phyloP scores from a whole-genome alignment of 1,284 basidiomycete species.

The Boletellus deceptivus region DNA sequence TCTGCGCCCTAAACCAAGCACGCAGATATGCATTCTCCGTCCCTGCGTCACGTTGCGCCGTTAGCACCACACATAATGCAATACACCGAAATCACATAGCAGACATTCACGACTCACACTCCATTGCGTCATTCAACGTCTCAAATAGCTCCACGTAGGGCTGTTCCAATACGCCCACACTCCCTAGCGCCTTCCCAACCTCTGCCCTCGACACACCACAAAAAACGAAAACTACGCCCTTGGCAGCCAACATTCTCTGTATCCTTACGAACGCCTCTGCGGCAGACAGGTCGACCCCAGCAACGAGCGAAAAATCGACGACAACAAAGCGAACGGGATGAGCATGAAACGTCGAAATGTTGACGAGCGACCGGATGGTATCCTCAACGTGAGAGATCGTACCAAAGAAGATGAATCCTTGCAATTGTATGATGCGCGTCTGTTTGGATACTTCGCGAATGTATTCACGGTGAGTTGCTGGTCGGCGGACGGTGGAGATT shows the following conservation, averaged over 20 bases:
- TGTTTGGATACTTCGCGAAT: constrained; percentile 90
- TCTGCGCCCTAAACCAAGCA: constrained; percentile 70
- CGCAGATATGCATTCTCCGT: constrained; percentile 85
- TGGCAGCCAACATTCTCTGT: constrained; percentile 77
- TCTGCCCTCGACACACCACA: constrained; percentile 74
- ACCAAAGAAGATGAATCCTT: constrained; percentile 96
- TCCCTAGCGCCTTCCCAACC: constrained; percentile 69
- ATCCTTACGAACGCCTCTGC: constrained; percentile 95
- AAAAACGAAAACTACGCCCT: constrained; percentile 82
- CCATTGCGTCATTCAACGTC: constrained; percentile 87
- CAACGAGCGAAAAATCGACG: constrained; percentile 83
- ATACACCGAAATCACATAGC: background rate
- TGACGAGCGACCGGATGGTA: constrained; percentile 71
- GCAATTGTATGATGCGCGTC: constrained; percentile 86
- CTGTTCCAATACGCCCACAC: constrained; percentile 74
- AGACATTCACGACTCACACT: constrained; percentile 59
- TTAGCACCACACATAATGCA: constrained; percentile 13
- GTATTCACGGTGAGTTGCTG: constrained; percentile 85
- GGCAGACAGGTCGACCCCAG: constrained; percentile 91
- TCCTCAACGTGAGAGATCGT: constrained; percentile 90
- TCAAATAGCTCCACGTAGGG: constrained; percentile 82
- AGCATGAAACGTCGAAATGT: constrained; percentile 70
- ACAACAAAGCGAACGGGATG: constrained; percentile 89
- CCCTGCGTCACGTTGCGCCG: constrained; percentile 47
- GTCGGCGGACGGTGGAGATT: constrained; percentile 90